These are phyloP conservation scores for Hippophae tibetana DNA, from an alignment of 306 rosid species.

Conservation along the genomic window DNA sequence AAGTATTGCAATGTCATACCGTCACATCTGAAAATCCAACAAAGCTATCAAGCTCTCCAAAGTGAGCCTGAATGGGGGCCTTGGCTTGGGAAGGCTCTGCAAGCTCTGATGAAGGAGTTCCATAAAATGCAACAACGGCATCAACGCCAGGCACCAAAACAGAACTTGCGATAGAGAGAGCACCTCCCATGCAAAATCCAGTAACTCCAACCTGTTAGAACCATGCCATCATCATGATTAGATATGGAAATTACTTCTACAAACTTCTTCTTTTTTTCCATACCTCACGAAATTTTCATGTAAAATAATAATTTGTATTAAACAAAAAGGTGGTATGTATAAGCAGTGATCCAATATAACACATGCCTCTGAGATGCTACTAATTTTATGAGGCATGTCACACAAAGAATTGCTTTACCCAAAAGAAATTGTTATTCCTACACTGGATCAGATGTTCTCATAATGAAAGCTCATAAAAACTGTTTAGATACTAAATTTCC, in stretches of 20 bases:
- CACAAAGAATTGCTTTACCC: no score
- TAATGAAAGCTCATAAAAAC: no score
- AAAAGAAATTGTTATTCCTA: no score
- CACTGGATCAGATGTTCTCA: no score
- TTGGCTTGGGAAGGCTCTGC: slow-evolving; percentile 88
- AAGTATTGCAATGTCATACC: slow-evolving; percentile 34
- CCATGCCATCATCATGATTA: slow-evolving; percentile 11
- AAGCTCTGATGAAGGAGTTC: slow-evolving; percentile 77
- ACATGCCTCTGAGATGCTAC: no score
- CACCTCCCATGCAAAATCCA: slow-evolving; percentile 99
- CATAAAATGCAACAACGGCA: slow-evolving; percentile 88
- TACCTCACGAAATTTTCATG: neutral
- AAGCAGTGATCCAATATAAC: no score
- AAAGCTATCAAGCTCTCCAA: slow-evolving; percentile 78
- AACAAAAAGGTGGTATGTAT: no score
- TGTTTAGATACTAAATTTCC: no score
- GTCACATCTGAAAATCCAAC: slow-evolving; percentile 91
- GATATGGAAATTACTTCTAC: neutral
- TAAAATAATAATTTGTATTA: no score
- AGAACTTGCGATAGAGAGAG: slow-evolving; percentile 92
- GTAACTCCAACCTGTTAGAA: slow-evolving; percentile 73
- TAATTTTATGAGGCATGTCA: no score
- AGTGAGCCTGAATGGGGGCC: slow-evolving; percentile 93
- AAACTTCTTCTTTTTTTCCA: neutral
- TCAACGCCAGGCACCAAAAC: slow-evolving; percentile 75